phyloP scores from a whole-genome alignment of 257 asterid genomes.

The Haberlea rhodopensis region DNA sequence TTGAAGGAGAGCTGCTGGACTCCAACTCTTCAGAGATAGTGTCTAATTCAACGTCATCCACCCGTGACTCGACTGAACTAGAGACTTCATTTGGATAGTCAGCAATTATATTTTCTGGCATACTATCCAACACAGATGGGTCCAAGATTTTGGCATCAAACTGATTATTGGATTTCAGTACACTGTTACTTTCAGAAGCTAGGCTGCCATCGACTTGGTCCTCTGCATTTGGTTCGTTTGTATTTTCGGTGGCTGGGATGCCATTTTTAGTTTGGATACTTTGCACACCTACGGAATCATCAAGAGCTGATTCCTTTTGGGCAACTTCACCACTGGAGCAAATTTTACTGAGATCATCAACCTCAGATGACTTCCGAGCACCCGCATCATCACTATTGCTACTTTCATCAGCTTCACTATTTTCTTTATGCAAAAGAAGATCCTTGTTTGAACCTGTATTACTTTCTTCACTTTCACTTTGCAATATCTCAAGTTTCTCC shows the following conservation, averaged over 20 bases:
- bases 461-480: conserved; percentile 39
- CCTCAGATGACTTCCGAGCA: conserved; percentile 38
- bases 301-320: conserved; percentile 36
- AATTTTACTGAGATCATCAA: conserved; percentile 29
- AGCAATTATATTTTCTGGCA: conserved; percentile 30
- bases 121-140: conserved; percentile 37
- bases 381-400: conserved; percentile 36
- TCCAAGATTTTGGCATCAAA: conserved; percentile 29
- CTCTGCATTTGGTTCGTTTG: conserved; percentile 40
- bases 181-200: conserved; percentile 40
- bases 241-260: conserved; percentile 33
- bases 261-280: conserved; percentile 39
- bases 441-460: conserved; percentile 38
- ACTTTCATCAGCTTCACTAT: conserved; percentile 41
- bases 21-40: conserved; percentile 37
- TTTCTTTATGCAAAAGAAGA: conserved; percentile 37
- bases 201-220: conserved; percentile 33
- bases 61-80: conserved; percentile 32
- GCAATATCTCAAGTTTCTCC: conserved; percentile 44
- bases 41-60: conserved; percentile 43
- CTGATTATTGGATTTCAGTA: conserved; percentile 36
- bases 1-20: conserved; percentile 36
- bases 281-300: conserved; percentile 35
- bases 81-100: conserved; percentile 36
- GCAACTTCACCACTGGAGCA: conserved; percentile 32